A percentile compares a stretch with the other conserved stretches of the same genome.
phyloP scores from a whole-genome alignment of 208 protist species.

The Crithidia bombi region DNA sequence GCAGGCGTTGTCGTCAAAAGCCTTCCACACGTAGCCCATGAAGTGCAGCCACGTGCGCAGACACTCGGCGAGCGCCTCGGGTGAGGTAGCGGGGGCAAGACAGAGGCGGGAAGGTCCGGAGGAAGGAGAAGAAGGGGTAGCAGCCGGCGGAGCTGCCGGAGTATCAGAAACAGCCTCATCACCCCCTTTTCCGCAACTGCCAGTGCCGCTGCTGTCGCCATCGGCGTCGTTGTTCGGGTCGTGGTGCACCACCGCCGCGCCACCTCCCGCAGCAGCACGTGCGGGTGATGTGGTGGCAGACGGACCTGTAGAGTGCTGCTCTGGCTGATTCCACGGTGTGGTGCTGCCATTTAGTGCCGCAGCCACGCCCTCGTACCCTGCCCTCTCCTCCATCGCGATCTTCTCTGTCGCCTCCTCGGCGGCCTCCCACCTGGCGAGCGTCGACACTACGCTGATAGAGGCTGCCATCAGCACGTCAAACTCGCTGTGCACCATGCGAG shows the following conservation, averaged over 20 bases:
- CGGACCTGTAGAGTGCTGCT: background rate
- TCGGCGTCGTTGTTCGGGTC: constrained; percentile 4
- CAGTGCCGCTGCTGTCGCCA: background rate
- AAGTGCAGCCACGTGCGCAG: constrained; percentile 82
- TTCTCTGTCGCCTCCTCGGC: constrained; percentile 14
- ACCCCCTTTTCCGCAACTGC: background rate
- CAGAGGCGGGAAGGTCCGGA: constrained; percentile 1
- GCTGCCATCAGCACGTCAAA: constrained; percentile 53
- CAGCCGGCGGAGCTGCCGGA: background rate
- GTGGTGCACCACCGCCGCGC: background rate
- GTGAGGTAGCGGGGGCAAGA: background rate
- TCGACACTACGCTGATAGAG: constrained; percentile 38
- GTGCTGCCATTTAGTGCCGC: background rate
- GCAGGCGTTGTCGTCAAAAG: constrained; percentile 78
- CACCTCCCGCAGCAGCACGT: background rate
- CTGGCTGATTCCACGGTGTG: background rate
- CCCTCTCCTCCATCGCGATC: background rate
- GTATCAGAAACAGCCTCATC: background rate
- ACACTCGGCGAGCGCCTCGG: constrained; percentile 63
- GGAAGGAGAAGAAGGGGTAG: background rate
- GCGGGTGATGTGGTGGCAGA: background rate
- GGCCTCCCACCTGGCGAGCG: constrained; percentile 35
- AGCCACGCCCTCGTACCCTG: background rate
- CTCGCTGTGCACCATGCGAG: constrained; percentile 53
- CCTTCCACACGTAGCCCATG: constrained; percentile 83